Percentiles rank a stretch among this genome's conserved stretches.
These are phyloP conservation scores for Teratosphaeriaceae sp. DNA, from an alignment of 2,329 filamentous ascomycete species.

Conservation along the genomic window DNA sequence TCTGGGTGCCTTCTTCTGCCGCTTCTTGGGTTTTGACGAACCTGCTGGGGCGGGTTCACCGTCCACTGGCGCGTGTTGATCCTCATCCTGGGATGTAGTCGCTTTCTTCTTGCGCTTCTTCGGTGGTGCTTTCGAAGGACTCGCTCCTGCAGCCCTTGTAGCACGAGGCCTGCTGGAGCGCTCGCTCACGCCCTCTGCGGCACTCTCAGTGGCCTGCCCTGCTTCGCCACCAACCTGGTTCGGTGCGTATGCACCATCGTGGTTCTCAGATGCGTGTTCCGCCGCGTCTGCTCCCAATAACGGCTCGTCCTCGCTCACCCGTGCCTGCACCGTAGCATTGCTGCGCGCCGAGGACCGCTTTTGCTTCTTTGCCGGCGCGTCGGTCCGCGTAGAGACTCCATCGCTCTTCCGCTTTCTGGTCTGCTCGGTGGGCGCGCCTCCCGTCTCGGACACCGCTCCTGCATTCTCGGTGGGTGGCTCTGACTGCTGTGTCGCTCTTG, in stretches of 20 bases:
- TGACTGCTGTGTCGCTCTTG: too few species aligned
- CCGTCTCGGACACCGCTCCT: not conserved
- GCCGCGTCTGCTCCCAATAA: too few species aligned
- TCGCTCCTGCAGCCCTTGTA: slow-evolving; percentile 2
- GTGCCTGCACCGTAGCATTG: slow-evolving; percentile 15
- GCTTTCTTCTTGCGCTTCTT: slow-evolving; percentile 5
- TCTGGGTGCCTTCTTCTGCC: not conserved
- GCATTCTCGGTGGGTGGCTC: not conserved
- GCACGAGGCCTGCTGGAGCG: not conserved
- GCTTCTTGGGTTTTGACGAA: slow-evolving; percentile 2
- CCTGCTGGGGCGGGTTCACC: not conserved
- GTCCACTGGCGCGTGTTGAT: not conserved
- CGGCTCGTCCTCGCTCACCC: slow-evolving; percentile 5
- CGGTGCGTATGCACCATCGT: not conserved
- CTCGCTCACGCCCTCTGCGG: not conserved
- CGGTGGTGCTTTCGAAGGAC: slow-evolving; percentile 2
- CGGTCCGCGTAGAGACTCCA: slow-evolving; percentile 3
- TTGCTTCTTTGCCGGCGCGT: slow-evolving; percentile 14
- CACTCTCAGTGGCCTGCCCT: not conserved
- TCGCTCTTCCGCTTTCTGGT: slow-evolving; percentile 9
- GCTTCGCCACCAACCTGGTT: not conserved
- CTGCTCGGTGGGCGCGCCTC: not conserved
- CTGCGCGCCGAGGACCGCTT: slow-evolving; percentile 18
- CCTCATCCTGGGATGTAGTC: slow-evolving; percentile 3
- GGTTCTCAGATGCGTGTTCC: slow-evolving; percentile 9